Base-by-base conservation (phyloP, 495 filamentous ascomycete genomes). In the Aspergillus olivimuriae region DNA sequence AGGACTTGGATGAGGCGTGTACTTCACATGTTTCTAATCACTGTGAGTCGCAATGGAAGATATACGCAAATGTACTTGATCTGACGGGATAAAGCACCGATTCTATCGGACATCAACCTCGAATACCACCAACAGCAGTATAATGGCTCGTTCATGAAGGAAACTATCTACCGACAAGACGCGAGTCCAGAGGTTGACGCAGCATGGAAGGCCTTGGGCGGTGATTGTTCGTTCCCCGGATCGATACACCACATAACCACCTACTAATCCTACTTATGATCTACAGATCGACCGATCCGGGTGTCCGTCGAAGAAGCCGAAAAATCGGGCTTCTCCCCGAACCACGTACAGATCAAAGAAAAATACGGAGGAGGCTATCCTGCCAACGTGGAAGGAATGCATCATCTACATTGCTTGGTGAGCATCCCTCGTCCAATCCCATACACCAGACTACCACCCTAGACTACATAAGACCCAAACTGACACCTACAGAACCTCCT, bases 391-490 rank as follows among this genome's bases (percentile, higher is more conserved):
- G 76, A 78, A 51, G 76, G 76, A 0, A 50, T 80, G 10, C 77
- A 80, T 46, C 77, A 80, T 46, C 52, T 80, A 3, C 76, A 79
- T 44, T 82, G 78, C 39, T 50, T 80, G 51, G 71, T 74, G 48
- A 45, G 53, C 35, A 11, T n/a, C n/a, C n/a, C n/a, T n/a, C n/a
- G n/a, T 10, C 23, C 23, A 11, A 15, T 3, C 11, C 5, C 6
- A 21, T 23, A 20, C 28, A 3, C 14, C 4, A n/a, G n/a, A n/a
- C n/a, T n/a, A n/a, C n/a, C n/a, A n/a, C n/a, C n/a, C n/a, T n/a
- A n/a, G n/a, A n/a, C n/a, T n/a, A n/a, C n/a, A n/a, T n/a, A n/a
- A n/a, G n/a, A n/a, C n/a, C n/a, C n/a, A n/a, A n/a, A n/a, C n/a
- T n/a, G n/a, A n/a, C 6, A 40, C 21, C 16, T 16, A 18, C 30